Conservation (phyloP, 2,329 filamentous ascomycete genomes). For the Septoria linicola region DNA sequence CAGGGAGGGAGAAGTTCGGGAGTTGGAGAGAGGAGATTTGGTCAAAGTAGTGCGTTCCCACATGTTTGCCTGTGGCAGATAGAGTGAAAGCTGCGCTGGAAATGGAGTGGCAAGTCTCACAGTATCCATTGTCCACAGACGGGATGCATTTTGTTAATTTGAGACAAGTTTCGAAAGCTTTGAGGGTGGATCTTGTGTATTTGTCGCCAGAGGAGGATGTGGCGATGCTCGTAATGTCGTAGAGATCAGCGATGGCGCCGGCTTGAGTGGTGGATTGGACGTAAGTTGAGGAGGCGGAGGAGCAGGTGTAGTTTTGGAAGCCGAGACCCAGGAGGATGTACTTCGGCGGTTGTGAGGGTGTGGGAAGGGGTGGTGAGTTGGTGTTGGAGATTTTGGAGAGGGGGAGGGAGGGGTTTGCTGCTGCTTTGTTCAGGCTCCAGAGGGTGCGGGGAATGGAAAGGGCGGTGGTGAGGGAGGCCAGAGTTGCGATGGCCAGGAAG, state of each 20-base stretch:
- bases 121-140: conserved; percentile 15
- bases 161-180: conserved; percentile 27
- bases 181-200: conserved; percentile 18
- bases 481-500: conserved; percentile 17
- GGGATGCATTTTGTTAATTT: conserved; percentile 19
- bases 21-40: conserved; percentile 43
- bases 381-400: conserved; percentile 22
- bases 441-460: background rate
- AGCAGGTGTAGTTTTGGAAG: conserved; percentile 69
- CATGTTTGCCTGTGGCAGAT: conserved; percentile 13
- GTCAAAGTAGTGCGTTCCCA: conserved; percentile 68
- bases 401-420: conserved; percentile 18
- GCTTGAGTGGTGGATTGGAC: conserved; percentile 37
- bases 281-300: conserved; percentile 28
- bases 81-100: conserved; percentile 14
- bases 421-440: background rate
- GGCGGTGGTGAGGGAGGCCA: conserved; percentile 16
- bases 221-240: conserved; percentile 43
- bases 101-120: conserved; percentile 33
- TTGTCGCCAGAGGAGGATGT: conserved; percentile 23
- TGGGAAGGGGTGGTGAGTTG: conserved; percentile 21
- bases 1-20: conserved; percentile 61
- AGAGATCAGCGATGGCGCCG: conserved; percentile 51
- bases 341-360: conserved; percentile 27
- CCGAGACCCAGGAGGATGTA: conserved; percentile 62